Evolutionary conservation across 192 early-diverging fungal genomes (phyloP).

Genomic region (Podila clonocystis): DNA sequence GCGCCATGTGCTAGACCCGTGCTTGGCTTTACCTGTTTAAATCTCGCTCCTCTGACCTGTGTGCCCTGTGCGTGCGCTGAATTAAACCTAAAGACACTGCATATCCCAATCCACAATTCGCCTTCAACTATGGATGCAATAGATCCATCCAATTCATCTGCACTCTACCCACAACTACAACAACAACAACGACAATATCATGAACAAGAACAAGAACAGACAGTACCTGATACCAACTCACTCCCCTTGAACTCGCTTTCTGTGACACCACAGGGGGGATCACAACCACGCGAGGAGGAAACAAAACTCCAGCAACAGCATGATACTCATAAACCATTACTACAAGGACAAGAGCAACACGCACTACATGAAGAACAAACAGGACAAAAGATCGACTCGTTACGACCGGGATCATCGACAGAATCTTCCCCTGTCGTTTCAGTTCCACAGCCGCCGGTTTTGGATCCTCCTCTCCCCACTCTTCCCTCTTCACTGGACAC

Average conservation of each 20-base stretch:
- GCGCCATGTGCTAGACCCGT: too few species aligned
- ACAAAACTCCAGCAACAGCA: not conserved
- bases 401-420: not conserved
- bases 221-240: not conserved
- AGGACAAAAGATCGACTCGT: not conserved
- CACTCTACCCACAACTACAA: not conserved
- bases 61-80: too few species aligned
- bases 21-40: too few species aligned
- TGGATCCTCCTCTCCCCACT: not conserved
- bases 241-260: not conserved
- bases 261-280: not conserved
- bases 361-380: not conserved
- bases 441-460: not conserved
- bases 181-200: conserved; percentile 1
- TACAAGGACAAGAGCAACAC: not conserved
- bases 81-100: not conserved
- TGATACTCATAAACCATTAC: not conserved
- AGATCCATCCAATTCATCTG: not conserved
- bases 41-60: not conserved
- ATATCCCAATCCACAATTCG: not conserved
- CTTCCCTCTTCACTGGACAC: not conserved
- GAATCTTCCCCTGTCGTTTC: not conserved
- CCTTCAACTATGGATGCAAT: not conserved
- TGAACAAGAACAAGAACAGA: not conserved
- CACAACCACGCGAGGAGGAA: too few species aligned